Conservation (phyloP, 805 yeast species). For the Lipomyces spencermartinsiae region DNA sequence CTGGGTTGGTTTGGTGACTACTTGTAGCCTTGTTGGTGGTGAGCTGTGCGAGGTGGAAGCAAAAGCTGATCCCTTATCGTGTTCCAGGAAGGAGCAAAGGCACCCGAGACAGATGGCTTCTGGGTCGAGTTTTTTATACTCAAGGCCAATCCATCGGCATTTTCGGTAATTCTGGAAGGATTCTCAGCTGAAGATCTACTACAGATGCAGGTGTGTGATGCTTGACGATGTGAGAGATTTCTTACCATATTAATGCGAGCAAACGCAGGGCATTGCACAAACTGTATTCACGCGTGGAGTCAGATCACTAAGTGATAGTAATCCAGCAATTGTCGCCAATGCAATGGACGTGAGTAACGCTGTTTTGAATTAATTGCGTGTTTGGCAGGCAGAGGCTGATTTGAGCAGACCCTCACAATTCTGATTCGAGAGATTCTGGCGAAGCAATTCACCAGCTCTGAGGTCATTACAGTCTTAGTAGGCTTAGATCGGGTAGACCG, state of each 20-base stretch:
- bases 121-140: slow-evolving; percentile 48
- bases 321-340: slow-evolving; percentile 26
- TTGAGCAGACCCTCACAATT: slow-evolving; percentile 38
- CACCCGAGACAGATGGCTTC: slow-evolving; percentile 42
- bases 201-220: slow-evolving; percentile 24
- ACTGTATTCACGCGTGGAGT: slow-evolving; percentile 41
- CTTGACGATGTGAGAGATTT: background rate
- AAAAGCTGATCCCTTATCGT: background rate
- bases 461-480: slow-evolving; percentile 45
- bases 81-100: slow-evolving; percentile 26
- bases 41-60: background rate
- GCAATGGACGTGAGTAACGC: slow-evolving; percentile 30
- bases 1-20: background rate
- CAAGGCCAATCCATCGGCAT: slow-evolving; percentile 38
- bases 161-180: slow-evolving; percentile 30
- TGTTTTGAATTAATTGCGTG: background rate
- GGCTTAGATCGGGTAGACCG: slow-evolving; percentile 47
- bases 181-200: slow-evolving; percentile 33
- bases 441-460: slow-evolving; percentile 44
- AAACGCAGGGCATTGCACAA: slow-evolving; percentile 20
- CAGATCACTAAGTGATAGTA: slow-evolving; percentile 32
- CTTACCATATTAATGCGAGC: background rate
- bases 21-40: background rate
- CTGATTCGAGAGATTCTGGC: slow-evolving; percentile 43
- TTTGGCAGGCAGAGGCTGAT: slow-evolving; percentile 19